Conservation (phyloP, 2,329 filamentous ascomycete species). For the Sporothrix pallida region DNA sequence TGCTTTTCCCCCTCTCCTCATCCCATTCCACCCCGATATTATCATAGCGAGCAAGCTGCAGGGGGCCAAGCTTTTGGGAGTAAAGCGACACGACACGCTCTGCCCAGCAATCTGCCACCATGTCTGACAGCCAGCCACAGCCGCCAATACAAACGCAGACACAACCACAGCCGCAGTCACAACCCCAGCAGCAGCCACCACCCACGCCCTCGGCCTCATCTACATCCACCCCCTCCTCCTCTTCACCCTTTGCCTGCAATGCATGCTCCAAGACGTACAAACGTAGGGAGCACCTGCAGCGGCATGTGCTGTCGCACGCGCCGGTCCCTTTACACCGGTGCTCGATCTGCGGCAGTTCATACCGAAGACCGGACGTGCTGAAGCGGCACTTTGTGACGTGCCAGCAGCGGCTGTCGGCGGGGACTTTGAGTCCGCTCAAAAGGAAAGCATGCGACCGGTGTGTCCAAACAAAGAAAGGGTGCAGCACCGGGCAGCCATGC, state of each 20-base stretch:
- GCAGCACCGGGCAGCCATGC: constrained; percentile 29
- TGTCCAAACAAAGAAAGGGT: constrained; percentile 28
- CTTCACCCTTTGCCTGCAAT: not conserved
- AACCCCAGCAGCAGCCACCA: not conserved
- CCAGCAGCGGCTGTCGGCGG: not conserved
- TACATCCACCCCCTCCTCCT: not conserved
- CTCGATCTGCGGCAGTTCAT: constrained; percentile 11
- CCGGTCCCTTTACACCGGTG: constrained; percentile 20
- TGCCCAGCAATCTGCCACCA: no score
- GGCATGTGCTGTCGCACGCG: constrained; percentile 26
- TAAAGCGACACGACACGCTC: no score
- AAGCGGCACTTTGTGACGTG: constrained; percentile 25
- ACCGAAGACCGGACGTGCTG: constrained; percentile 31
- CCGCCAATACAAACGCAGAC: not conserved
- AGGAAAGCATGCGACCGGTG: constrained; percentile 29
- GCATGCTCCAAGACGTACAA: constrained; percentile 29
- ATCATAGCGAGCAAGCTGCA: no score
- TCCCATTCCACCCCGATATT: no score
- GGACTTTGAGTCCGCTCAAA: not conserved
- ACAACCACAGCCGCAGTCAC: no score
- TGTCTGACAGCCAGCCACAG: not conserved
- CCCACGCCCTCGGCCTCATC: not conserved
- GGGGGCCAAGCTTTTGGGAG: no score
- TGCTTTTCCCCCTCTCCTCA: no score
- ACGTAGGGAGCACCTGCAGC: constrained; percentile 30